Base-by-base conservation (phyloP, 164 flowering plant genomes). In the Umbellularia californica region DNA sequence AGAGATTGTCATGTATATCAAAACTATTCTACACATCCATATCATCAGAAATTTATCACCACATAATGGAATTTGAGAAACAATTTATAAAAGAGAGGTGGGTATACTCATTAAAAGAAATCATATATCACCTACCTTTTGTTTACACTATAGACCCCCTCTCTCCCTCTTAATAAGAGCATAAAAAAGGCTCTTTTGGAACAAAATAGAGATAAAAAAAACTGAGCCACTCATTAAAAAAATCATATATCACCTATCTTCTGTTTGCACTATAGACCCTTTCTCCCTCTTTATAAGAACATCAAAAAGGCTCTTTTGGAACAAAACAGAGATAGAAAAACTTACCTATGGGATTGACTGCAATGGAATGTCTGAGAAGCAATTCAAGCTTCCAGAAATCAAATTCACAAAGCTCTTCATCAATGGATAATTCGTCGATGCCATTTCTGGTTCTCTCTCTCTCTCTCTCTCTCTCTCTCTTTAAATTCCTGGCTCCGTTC, bases 321-420 rank as follows among this genome's bases (percentile, higher is more conserved):
- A 55, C 14, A 55, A 9, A 9, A 19, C 6, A 63, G 65, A 22
- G 28, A 71, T 63, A 74, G 58, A 75, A 51, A 55, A 58, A 69
- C 60, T 52, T 65, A 72, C 47, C 12, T 30, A 65, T 25, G 17
- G n/a, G 14, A 5, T 7, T 28, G 35, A 65, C n/a, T 3, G 28
- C 14, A 28, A 25, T 33, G 30, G 68, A 33, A 71, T 73, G 3
- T 81, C 69, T 23, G 65, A 23, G 58, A 23, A 20, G 51, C 47
- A 13, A 13, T 28, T 65, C 68, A 68, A 72, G 69, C 72, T 75
- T 28, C 85, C 84, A 28, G 71, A 81, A 65, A 79, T 84, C 68
- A 86, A 82, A 82, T 90, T 88, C 78, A 89, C 89, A 0, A 89
- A 89, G 83, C 87, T 91, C 17, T 91, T 91, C 88, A 91, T 91